Conservation (phyloP, 2,329 filamentous ascomycete species). For the Hortaea sp. region DNA sequence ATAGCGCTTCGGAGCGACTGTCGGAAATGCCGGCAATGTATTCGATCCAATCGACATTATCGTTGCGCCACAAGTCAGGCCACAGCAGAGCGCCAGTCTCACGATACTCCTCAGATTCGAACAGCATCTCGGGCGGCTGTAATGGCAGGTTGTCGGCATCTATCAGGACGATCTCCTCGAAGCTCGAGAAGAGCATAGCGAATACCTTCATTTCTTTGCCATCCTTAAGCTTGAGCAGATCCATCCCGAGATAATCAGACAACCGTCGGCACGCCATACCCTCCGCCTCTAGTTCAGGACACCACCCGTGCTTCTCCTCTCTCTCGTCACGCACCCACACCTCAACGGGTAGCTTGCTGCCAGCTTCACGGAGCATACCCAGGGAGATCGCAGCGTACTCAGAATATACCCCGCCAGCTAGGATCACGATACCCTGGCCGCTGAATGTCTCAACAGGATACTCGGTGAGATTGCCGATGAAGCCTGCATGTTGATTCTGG, state of each 20-base stretch:
- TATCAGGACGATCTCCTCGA: constrained; percentile 40
- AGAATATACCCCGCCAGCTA: constrained; percentile 34
- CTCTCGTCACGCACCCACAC: constrained; percentile 33
- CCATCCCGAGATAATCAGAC: constrained; percentile 29
- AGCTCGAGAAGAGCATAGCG: constrained; percentile 41
- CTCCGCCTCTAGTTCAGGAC: constrained; percentile 32
- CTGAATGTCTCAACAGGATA: constrained; percentile 8
- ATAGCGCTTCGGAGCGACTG: constrained; percentile 16
- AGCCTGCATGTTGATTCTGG: constrained; percentile 2
- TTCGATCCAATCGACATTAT: constrained; percentile 30
- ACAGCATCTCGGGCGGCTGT: constrained; percentile 31
- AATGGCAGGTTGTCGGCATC: constrained; percentile 40
- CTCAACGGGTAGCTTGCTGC: constrained; percentile 35
- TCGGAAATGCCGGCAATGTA: constrained; percentile 25
- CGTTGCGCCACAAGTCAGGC: constrained; percentile 39
- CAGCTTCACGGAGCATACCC: constrained; percentile 35
- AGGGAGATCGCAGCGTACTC: constrained; percentile 36
- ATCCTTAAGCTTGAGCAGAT: constrained; percentile 4
- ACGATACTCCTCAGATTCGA: constrained; percentile 32
- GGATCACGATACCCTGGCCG: constrained; percentile 25
- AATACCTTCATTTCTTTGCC: constrained; percentile 27
- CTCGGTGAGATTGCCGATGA: constrained; percentile 1
- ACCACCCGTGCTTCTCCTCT: constrained; percentile 34
- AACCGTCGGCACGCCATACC: constrained; percentile 37
- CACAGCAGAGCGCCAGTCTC: constrained; percentile 34